These are phyloP conservation scores for Chrysopogon serrulatus DNA, from an alignment of 176 grass and related monocot genomes.

Conservation along the genomic window DNA sequence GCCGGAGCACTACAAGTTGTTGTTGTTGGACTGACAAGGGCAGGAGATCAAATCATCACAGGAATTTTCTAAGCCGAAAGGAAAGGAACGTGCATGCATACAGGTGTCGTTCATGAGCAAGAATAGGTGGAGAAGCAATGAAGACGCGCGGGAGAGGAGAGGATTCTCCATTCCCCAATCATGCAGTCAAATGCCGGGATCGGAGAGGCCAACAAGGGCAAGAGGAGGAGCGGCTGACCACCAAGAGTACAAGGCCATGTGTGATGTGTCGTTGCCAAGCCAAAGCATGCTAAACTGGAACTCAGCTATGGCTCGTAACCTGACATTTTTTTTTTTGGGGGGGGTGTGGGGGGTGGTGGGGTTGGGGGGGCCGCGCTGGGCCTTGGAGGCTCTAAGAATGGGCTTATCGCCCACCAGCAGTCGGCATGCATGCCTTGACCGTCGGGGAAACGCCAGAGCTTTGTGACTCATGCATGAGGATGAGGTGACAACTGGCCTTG, in stretches of 20 bases:
- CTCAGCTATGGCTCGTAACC: background rate
- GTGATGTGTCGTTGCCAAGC: constrained; percentile 30
- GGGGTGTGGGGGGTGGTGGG: too few species aligned
- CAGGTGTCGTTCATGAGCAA: background rate
- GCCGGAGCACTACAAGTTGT: background rate
- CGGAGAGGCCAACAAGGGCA: background rate
- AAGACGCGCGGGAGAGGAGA: background rate
- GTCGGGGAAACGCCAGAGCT: constrained; percentile 27
- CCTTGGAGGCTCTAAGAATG: constrained; percentile 26
- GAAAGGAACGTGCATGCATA: constrained; percentile 13
- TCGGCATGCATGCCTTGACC: constrained; percentile 30
- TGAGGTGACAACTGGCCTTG: constrained; percentile 35
- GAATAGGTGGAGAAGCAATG: background rate
- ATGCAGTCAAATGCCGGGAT: constrained; percentile 32
- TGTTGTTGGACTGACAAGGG: background rate
- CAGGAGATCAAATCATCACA: constrained; percentile 33
- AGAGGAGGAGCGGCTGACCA: background rate
- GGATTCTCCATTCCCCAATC: constrained; percentile 38
- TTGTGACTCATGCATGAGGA: constrained; percentile 24
- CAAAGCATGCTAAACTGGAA: background rate
- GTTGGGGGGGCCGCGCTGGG: too few species aligned
- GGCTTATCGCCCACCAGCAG: constrained; percentile 23
- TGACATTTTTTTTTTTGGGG: background rate
- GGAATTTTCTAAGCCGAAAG: constrained; percentile 32
- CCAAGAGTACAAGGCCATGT: constrained; percentile 34